Base-by-base conservation (phyloP, 768 basidiomycete species). In the Russula olivacea region DNA sequence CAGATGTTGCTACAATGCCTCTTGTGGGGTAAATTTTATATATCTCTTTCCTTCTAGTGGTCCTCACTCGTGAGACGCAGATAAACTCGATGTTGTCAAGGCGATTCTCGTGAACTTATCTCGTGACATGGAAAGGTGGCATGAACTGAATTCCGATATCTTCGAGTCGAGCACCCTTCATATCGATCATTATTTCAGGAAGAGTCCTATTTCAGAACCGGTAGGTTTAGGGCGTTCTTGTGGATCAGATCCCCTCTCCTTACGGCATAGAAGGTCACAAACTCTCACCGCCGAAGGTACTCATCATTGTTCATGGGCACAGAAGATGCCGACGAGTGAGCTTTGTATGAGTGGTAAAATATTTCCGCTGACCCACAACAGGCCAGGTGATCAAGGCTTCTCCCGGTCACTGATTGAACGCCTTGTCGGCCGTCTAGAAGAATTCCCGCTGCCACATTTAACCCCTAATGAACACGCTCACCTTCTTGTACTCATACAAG, bases 1-100 rank as follows among this genome's bases (percentile, higher is more conserved):
- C 92, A 95, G 70, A 88, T 96, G 81, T 72, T 98, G 19, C 75
- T 94, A 14, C 95, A 98, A 70, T 96, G 93, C 71, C 77, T 98
- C 59, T 76, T 97, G 9, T 96, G 93, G 94, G 88, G 95, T 95
- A 68, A 61, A 83, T 71, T 53, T 23, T 34, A 40, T 52, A 50
- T 30, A 48, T 43, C 40, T 48, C 40, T 43, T 63, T 10, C 10
- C 43, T 30, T 49, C 11, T 34, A 12, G 19, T 19, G 25, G 12
- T 19, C 10, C 55, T 48, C 8, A 64, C 61, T 53, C 38, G 32
- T 1, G 21, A 32, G 41, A 14, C 51, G 8, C 71, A 95, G 93
- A 86, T 43, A 96, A 96, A 73, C 72, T 91, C 43, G 89, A 90
- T 61, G 72, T 93, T 8, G 94, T 96, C 49, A 93, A 95, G 68